Base-by-base conservation (phyloP, 2,329 filamentous ascomycete genomes). In the Pestalotiopsis sp. region DNA sequence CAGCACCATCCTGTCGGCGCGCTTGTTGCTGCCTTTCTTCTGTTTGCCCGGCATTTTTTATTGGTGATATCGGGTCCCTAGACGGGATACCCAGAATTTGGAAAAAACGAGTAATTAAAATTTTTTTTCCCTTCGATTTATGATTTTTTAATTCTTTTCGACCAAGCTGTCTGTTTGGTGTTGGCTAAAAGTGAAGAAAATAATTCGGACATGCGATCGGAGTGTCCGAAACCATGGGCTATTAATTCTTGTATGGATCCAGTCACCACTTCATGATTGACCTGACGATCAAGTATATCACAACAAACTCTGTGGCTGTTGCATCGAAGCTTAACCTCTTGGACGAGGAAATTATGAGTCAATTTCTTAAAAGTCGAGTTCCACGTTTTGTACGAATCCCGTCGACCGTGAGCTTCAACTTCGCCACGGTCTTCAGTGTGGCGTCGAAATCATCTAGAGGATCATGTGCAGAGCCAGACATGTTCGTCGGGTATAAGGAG, bases 21-120 rank as follows among this genome's bases (percentile, higher is more conserved):
- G 59, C 59, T 62, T 62, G 59, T 62, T 62, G 59, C 9, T 38
- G 59, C 59, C 59, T n/a, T 62, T 62, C 5, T 39, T 62, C 17
- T 62, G 59, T 20, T 62, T 62, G 11, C 31, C 27, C 11, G 57
- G 57, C 57, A 36, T 27, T 59, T 7, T 58, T 36, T 14, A 20
- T 27, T 2, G 14, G 7, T 6, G 4, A 14, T 23, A 11, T 59
- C 11, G 4, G 57, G 5, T 14, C 17, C 14, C 17, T 59, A 1
- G n/a, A 9, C 4, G 14, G 23, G 23, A 17, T 59, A 23, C 17
- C 23, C 23, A 27, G 11, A 6, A 17, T 13, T 59, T n/a, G 45
- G 5, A 11, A n/a, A n/a, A 11, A 4, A 31, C 1, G 1, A 31
- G 31, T 31, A 31, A 2, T 31, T 12, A 52, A 3, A n/a, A n/a